phyloP scores from a whole-genome alignment of 208 protist species.

The Trypanosoma platydactyli region DNA sequence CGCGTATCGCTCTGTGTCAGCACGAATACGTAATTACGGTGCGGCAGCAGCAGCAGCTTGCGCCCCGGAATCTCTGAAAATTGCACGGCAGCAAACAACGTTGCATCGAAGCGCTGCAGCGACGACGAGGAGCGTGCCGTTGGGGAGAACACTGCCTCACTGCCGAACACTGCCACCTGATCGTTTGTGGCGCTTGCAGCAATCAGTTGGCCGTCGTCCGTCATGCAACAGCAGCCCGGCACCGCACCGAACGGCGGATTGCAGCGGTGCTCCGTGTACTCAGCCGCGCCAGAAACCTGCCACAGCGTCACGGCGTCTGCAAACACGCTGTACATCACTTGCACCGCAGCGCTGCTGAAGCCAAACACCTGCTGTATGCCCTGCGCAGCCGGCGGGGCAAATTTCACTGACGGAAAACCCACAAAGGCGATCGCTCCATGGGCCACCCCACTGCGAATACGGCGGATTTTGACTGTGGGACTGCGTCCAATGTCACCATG shows the following conservation, averaged over 20 bases:
- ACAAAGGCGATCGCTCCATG: conserved; percentile 46
- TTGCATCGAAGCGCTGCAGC: conserved; percentile 59
- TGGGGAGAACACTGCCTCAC: conserved; percentile 8
- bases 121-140: conserved; percentile 21
- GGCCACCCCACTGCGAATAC: conserved; percentile 36
- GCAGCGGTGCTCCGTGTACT: conserved; percentile 46
- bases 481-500: conserved; percentile 51
- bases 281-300: conserved; percentile 31
- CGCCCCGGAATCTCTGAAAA: conserved; percentile 66
- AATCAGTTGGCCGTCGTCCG: conserved; percentile 42
- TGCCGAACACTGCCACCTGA: conserved; percentile 31
- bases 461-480: conserved; percentile 28
- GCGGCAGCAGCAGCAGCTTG: conserved; percentile 68
- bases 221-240: conserved; percentile 34
- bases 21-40: conserved; percentile 86
- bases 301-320: conserved; percentile 60
- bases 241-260: conserved; percentile 30
- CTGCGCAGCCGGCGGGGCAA: conserved; percentile 9
- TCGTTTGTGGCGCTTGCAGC: conserved; percentile 28
- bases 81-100: conserved; percentile 60
- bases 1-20: conserved; percentile 56
- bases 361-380: conserved; percentile 12
- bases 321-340: conserved; percentile 58
- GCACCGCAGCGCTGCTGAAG: conserved; percentile 16
- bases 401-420: conserved; percentile 28